A percentile compares a stretch with the other conserved stretches of the same genome.
Evolutionary conservation across 495 filamentous ascomycete species (phyloP).

Genomic region (Lasiosphaeris hirsuta): DNA sequence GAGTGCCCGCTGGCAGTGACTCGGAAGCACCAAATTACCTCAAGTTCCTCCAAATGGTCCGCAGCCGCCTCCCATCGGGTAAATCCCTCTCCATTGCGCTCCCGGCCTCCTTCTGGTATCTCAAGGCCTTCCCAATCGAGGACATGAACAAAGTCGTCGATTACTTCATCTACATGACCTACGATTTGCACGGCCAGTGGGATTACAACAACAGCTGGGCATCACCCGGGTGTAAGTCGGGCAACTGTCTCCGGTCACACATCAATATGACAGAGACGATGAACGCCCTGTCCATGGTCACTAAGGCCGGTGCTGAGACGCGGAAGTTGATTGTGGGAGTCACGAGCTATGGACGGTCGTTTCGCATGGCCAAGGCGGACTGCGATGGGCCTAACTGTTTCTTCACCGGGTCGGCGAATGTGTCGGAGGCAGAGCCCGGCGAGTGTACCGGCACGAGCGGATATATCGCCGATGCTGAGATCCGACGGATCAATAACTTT

Average conservation of each 20-base stretch:
- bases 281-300: slow-evolving; percentile 40
- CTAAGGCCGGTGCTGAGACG: slow-evolving; percentile 43
- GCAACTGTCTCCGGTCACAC: slow-evolving; percentile 42
- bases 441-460: slow-evolving; percentile 34
- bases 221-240: slow-evolving; percentile 1
- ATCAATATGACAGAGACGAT: slow-evolving; percentile 44
- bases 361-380: slow-evolving; percentile 23
- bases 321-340: slow-evolving; percentile 37
- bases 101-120: slow-evolving; percentile 32
- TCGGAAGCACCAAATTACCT: slow-evolving; percentile 23
- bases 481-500: too few relatives aligned
- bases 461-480: slow-evolving; percentile 33
- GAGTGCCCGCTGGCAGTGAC: slow-evolving; percentile 18
- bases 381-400: slow-evolving; percentile 4
- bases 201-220: slow-evolving; percentile 16
- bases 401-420: slow-evolving; percentile 6
- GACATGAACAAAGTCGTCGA: slow-evolving; percentile 24
- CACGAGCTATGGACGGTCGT: slow-evolving; percentile 35
- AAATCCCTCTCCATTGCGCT: slow-evolving; percentile 29
- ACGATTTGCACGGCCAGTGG: slow-evolving; percentile 30
- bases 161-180: slow-evolving; percentile 35
- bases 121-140: slow-evolving; percentile 27
- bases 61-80: slow-evolving; percentile 9
- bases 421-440: slow-evolving; percentile 23
- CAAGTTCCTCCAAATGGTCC: slow-evolving; percentile 18